Evolutionary conservation across 306 rosid genomes (phyloP), one percentile per base, ranked within the genome.

Genomic region (Sindora glabra): DNA sequence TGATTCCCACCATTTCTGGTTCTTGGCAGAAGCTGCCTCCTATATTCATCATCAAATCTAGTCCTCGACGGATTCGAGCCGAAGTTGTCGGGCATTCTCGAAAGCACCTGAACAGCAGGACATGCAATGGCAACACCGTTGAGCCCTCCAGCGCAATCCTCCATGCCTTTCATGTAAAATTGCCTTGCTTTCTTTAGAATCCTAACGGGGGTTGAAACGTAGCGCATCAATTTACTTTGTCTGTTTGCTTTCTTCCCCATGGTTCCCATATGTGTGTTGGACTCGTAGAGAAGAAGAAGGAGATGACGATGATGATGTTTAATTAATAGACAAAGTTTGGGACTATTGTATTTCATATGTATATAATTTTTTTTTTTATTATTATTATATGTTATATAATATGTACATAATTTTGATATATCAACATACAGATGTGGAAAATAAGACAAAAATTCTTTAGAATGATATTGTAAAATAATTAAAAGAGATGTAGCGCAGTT

Each of bases 101-200:
- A 32, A 7, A n/a, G n/a, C n/a, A 42, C 14, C 7, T 65, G 65
- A 42, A 27, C 65, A n/a, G 44, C 2, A 10, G 56, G 56, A 29
- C 23, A 13, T 9, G 44, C 21, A 11, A 19, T 64, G 1, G 4
- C 29, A 26, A 36, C 50, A 6, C 70, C 72, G 14, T 38, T 69
- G n/a, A 50, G 21, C 25, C 64, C 73, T 24, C 78, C 81, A 0
- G 82, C 74, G 14, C 77, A 83, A 12, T 33, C 72, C 3, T 32
- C 15, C 62, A 79, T 0, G 5, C 76, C 61, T 58, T 70, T 79
- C 56, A 70, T 16, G 61, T 79, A 82, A 5, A 76, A 64, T 8
- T 78, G 24, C 26, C 70, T 73, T 46, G 69, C 83, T 69, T 52
- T 79, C 56, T 56, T 71, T 46, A 83, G 48, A 52, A 72, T 71